A percentile compares a stretch with the other conserved stretches of the same genome.
These are phyloP conservation scores for Hapsidospora chrysogenum DNA, from an alignment of 495 filamentous ascomycete genomes.

Conservation along the genomic window DNA sequence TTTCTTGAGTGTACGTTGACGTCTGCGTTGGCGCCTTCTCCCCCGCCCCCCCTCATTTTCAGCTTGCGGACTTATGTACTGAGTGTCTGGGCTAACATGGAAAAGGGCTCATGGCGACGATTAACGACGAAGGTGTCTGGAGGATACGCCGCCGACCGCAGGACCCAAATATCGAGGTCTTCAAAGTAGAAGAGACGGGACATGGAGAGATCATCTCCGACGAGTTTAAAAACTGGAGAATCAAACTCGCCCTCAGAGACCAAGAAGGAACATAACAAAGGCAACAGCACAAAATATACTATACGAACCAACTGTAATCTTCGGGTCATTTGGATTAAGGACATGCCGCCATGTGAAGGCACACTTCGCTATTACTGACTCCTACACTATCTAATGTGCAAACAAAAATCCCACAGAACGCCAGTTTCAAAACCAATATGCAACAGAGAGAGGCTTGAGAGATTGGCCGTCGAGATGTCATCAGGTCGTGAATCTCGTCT, in stretches of 20 bases:
- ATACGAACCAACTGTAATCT: no score
- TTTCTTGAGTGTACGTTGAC: conserved; percentile 65
- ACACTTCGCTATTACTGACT: neutral
- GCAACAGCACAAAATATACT: no score
- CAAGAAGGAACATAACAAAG: neutral
- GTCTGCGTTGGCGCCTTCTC: no score
- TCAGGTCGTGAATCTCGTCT: no score
- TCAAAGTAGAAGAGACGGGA: conserved; percentile 51
- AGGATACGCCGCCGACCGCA: conserved; percentile 47
- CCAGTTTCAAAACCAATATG: no score
- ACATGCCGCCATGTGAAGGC: no score
- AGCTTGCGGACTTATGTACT: neutral
- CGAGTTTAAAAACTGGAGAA: conserved; percentile 62
- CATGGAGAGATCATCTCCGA: conserved; percentile 61
- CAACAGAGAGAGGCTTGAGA: no score
- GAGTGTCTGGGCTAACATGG: neutral
- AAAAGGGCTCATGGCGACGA: conserved; percentile 46
- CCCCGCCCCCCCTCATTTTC: neutral
- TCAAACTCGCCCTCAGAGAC: conserved; percentile 19
- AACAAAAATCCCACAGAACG: neutral
- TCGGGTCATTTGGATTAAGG: no score
- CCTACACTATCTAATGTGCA: neutral
- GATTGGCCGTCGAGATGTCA: no score
- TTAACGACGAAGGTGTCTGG: conserved; percentile 65
- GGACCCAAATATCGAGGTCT: conserved; percentile 48